Evolutionary conservation across 306 rosid species (phyloP).

Genomic region (Rosa persica): DNA sequence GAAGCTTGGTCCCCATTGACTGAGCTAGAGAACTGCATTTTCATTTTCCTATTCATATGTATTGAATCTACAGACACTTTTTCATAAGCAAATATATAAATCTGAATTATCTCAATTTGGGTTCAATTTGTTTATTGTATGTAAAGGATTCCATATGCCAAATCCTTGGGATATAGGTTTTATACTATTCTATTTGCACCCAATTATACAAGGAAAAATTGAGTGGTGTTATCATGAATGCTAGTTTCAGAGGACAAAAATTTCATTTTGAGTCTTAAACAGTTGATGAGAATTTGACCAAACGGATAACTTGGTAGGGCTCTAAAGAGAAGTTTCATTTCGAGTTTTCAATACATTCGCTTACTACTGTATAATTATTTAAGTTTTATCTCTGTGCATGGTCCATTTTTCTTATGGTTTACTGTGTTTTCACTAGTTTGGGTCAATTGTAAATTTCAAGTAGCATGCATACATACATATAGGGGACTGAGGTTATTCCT

Average conservation of each 20-base stretch:
- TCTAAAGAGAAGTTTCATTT: no score
- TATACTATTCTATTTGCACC: not conserved
- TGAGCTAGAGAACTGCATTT: slow-evolving; percentile 14
- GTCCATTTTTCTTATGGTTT: not conserved
- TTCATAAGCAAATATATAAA: not conserved
- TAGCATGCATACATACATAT: no score
- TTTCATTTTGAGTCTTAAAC: not conserved
- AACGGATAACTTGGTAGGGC: not conserved
- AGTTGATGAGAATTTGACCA: not conserved
- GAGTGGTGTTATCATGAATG: not conserved
- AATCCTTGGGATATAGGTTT: not conserved
- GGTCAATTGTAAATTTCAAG: not conserved
- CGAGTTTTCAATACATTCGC: not conserved
- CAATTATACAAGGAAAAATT: not conserved
- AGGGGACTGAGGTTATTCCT: not conserved
- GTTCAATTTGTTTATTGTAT: not conserved
- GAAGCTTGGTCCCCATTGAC: slow-evolving; percentile 46
- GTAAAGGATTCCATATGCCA: not conserved
- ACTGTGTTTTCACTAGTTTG: not conserved
- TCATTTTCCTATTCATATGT: not conserved
- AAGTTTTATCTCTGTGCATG: not conserved
- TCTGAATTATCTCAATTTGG: not conserved
- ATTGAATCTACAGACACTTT: not conserved
- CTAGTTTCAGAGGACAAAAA: not conserved
- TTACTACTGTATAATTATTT: not conserved